Base-by-base conservation (phyloP, 768 basidiomycete genomes). In the Tylopilus plumbeoviolaceoides region DNA sequence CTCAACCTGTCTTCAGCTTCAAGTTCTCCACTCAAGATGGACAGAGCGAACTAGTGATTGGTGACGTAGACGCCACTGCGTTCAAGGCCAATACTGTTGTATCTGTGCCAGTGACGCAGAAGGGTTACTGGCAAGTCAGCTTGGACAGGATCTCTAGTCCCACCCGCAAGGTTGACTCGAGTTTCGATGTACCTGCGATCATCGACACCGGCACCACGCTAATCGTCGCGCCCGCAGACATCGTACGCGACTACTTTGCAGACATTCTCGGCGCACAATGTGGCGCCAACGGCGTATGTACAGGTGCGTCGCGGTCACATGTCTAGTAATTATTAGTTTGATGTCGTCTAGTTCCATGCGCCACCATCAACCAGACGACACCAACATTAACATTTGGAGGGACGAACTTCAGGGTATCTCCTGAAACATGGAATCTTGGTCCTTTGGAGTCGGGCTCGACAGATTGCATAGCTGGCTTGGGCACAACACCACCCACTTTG, bases 41-140 rank as follows among this genome's bases (percentile, higher is more conserved):
- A 31, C 18, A 39, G 36, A 65, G 65, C 46, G 46, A 57, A 23
- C 6, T 64, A 51, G 47, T 23, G 12, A 38, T 67, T 12, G 65
- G 65, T 10, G 72, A 69, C 8, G 71, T 72, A 15, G 73, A 80
- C 63, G 62, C 80, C 7, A 70, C 70, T 57, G 62, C 83, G 28
- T 82, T 80, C 50, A 80, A 80, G 44, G 64, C 64, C 9, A 65
- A 82, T 62, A 60, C 56, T 1, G 70, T 82, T 60, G 73, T 73
- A 8, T 72, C 64, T 35, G 41, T 60, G 8, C 55, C 61, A 1
- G 69, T 74, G 20, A 70, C 59, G 4, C 0, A 48, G 0, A n/a
- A 38, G 54, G 72, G 53, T 18, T 74, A 68, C 53, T 75, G 74
- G 73, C 66, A 74, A 50, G 64, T 72, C n/a, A 23, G 10, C 5